These are phyloP conservation scores for Sparassis latifolia DNA, from an alignment of 1,284 basidiomycete genomes.

Conservation along the genomic window DNA sequence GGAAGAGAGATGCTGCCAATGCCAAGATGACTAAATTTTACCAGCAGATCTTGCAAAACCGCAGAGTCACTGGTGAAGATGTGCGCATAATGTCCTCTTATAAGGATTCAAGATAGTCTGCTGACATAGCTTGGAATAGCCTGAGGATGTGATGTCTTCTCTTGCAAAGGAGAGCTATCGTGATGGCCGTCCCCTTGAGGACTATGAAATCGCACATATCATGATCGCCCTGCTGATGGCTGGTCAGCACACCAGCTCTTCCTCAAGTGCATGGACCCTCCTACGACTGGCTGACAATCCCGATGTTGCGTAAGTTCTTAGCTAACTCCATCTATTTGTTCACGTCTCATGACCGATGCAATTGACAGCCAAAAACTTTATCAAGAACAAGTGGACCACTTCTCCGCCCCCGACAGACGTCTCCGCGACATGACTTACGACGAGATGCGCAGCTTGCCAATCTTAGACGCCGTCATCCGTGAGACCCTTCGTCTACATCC, in stretches of 20 bases:
- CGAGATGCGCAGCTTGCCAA: slow-evolving; percentile 75
- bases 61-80: slow-evolving; percentile 42
- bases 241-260: slow-evolving; percentile 96
- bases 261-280: slow-evolving; percentile 86
- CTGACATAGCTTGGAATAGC: slow-evolving; percentile 37
- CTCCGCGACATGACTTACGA: slow-evolving; percentile 85
- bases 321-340: no score
- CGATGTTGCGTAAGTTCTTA: slow-evolving; percentile 61
- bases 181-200: slow-evolving; percentile 71
- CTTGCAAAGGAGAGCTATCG: slow-evolving; percentile 86
- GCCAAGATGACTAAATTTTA: slow-evolving; percentile 95
- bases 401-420: slow-evolving; percentile 75
- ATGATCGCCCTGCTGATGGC: slow-evolving; percentile 96
- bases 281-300: slow-evolving; percentile 83
- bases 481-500: slow-evolving; percentile 92
- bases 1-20: slow-evolving; percentile 84
- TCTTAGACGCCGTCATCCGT: slow-evolving; percentile 87
- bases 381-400: slow-evolving; percentile 84
- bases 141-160: slow-evolving; percentile 91
- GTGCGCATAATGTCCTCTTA: slow-evolving; percentile 24
- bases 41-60: slow-evolving; percentile 78
- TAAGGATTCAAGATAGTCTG: no score
- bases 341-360: no score
- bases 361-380: slow-evolving; percentile 65
- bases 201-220: slow-evolving; percentile 95